Percentiles rank a stretch among this genome's conserved stretches.
These are phyloP conservation scores for Fraxinus americana DNA, from an alignment of 257 asterid genomes.

Conservation along the genomic window DNA sequence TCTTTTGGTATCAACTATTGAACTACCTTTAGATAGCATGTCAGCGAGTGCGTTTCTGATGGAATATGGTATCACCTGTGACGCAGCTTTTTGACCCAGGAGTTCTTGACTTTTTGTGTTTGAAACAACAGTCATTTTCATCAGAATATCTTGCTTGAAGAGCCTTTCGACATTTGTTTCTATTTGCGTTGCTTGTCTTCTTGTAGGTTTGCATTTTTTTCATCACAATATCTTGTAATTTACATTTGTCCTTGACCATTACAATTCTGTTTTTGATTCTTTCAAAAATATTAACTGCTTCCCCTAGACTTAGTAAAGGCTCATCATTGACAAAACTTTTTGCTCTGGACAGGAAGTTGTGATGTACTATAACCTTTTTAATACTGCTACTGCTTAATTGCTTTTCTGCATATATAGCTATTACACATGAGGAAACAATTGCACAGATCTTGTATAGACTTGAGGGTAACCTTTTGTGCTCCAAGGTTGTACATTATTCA, in stretches of 20 bases:
- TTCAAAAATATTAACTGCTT: background rate
- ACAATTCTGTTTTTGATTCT: background rate
- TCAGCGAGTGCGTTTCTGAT: background rate
- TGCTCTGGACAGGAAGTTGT: background rate
- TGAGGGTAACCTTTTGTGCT: background rate
- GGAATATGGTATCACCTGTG: background rate
- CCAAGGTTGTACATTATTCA: conserved; percentile 3
- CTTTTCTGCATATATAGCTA: background rate
- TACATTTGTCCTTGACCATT: background rate
- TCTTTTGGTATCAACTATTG: background rate
- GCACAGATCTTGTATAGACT: background rate
- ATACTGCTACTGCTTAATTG: background rate
- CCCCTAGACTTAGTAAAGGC: background rate
- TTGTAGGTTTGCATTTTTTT: background rate
- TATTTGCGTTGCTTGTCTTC: background rate
- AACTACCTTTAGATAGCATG: background rate
- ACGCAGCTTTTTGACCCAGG: background rate
- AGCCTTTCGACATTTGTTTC: background rate
- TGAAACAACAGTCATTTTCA: background rate
- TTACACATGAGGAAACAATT: background rate
- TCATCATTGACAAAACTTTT: background rate
- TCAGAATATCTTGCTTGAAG: background rate
- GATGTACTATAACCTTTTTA: background rate
- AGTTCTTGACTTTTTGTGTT: background rate
- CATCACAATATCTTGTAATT: background rate